A percentile compares a stretch with the other conserved stretches of the same genome.
These are phyloP conservation scores for Phlyctochytrium arcticum DNA, from an alignment of 192 early-diverging fungal species.

Conservation along the genomic window DNA sequence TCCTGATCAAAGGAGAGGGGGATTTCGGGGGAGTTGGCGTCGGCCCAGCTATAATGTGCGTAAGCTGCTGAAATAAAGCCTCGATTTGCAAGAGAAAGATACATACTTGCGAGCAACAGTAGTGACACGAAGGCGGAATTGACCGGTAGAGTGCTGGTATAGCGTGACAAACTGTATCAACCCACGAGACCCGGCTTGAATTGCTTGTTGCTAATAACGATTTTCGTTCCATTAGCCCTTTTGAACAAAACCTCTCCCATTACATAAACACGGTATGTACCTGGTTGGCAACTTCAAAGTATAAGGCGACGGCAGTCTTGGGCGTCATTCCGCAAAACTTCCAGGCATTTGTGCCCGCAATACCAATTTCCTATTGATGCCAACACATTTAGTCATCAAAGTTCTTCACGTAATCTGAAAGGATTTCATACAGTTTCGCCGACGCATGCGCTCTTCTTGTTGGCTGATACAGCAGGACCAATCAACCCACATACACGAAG, in stretches of 20 bases:
- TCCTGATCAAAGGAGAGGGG: conserved; percentile 95
- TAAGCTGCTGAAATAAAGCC: background rate
- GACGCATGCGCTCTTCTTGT: conserved; percentile 86
- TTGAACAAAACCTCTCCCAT: no score
- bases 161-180: conserved; percentile 93
- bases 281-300: conserved; percentile 96
- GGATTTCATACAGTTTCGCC: conserved; percentile 70
- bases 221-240: background rate
- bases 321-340: conserved; percentile 85
- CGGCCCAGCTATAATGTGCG: conserved; percentile 49
- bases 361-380: conserved; percentile 92
- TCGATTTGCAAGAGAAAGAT: conserved; percentile 1
- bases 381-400: background rate
- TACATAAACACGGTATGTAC: conserved; percentile 18
- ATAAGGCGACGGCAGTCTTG: conserved; percentile 80
- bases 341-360: conserved; percentile 94
- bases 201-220: conserved; percentile 47
- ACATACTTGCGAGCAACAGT: conserved; percentile 85
- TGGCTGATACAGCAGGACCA: conserved; percentile 87
- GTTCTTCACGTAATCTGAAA: background rate
- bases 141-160: conserved; percentile 92
- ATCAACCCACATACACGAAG: conserved; percentile 95
- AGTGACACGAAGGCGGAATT: conserved; percentile 87
- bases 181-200: conserved; percentile 78
- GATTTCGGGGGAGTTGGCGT: conserved; percentile 80